These are phyloP conservation scores for thale cress (Arabidopsis thaliana) DNA, from an alignment of 345 rosid species.

Conservation along the genomic window DNA sequence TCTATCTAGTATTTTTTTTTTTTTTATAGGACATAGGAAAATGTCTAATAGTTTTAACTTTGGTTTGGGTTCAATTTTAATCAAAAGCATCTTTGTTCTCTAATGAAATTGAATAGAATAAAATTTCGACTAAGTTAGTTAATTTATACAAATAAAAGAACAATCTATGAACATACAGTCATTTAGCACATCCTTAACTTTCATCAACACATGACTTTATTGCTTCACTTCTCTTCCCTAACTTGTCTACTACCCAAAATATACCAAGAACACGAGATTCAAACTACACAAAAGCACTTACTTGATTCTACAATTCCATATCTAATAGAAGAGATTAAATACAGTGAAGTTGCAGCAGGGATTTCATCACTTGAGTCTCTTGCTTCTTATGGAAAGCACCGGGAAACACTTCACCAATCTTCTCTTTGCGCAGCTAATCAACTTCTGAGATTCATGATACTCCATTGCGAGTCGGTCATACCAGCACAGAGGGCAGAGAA, in stretches of 20 bases:
- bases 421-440: conserved; percentile 32
- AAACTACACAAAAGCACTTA: conserved; percentile 7
- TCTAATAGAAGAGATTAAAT: not conserved
- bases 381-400: conserved; percentile 26
- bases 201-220: not conserved
- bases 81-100: too few relatives aligned
- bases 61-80: too few relatives aligned
- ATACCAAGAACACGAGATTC: conserved; percentile 1
- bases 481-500: conserved; percentile 40
- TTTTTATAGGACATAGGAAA: too few relatives aligned
- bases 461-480: conserved; percentile 26
- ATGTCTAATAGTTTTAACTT: too few relatives aligned
- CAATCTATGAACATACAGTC: not conserved
- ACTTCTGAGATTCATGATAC: conserved; percentile 30
- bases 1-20: not conserved
- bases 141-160: too few relatives aligned
- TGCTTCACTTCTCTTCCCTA: not conserved
- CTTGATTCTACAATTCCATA: conserved; percentile 9
- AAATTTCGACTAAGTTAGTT: too few relatives aligned
- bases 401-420: conserved; percentile 21
- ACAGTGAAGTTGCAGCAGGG: conserved; percentile 7
- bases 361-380: conserved; percentile 23
- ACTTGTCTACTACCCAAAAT: not conserved
- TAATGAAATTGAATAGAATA: too few relatives aligned
- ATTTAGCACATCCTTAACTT: not conserved